These are phyloP conservation scores for Gastrolobium bilobum DNA, from an alignment of 306 rosid genomes.

Conservation along the genomic window DNA sequence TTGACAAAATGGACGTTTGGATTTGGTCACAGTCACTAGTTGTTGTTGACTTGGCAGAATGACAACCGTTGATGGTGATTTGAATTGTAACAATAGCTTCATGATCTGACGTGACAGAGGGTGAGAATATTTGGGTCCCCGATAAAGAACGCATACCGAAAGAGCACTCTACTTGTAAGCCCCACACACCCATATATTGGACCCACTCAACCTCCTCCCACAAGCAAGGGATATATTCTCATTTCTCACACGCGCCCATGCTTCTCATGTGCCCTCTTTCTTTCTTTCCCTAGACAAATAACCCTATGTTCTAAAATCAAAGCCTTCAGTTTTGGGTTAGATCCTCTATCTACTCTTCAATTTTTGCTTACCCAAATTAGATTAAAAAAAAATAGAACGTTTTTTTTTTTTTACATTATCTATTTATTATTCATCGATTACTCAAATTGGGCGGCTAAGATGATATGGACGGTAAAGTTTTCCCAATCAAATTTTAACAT, in stretches of 20 bases:
- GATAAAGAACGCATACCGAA: slow-evolving; percentile 89
- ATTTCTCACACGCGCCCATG: slow-evolving; percentile 6
- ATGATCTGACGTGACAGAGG: slow-evolving; percentile 67
- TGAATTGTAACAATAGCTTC: too few relatives aligned
- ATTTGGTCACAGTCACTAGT: not conserved
- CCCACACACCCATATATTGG: slow-evolving; percentile 28
- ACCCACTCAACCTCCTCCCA: slow-evolving; percentile 71
- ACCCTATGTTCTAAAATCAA: not conserved
- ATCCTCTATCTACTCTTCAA: not conserved
- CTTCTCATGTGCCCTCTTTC: not conserved
- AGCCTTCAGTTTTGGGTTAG: not conserved
- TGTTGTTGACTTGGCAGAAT: slow-evolving; percentile 24
- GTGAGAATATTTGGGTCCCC: slow-evolving; percentile 88
- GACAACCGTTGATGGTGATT: slow-evolving; percentile 47
- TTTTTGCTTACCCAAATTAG: not conserved
- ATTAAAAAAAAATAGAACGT: not conserved
- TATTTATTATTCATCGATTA: too few relatives aligned
- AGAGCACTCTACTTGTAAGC: slow-evolving; percentile 71
- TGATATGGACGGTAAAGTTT: too few relatives aligned
- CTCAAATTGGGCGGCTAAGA: too few relatives aligned
- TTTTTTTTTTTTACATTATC: too few relatives aligned
- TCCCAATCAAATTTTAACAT: too few relatives aligned
- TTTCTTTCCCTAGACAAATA: not conserved
- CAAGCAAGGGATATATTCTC: slow-evolving; percentile 96
- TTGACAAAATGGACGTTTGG: slow-evolving; percentile 53